Base-by-base conservation (phyloP, 2,329 filamentous ascomycete species). In the Neofusicoccum ribis region DNA sequence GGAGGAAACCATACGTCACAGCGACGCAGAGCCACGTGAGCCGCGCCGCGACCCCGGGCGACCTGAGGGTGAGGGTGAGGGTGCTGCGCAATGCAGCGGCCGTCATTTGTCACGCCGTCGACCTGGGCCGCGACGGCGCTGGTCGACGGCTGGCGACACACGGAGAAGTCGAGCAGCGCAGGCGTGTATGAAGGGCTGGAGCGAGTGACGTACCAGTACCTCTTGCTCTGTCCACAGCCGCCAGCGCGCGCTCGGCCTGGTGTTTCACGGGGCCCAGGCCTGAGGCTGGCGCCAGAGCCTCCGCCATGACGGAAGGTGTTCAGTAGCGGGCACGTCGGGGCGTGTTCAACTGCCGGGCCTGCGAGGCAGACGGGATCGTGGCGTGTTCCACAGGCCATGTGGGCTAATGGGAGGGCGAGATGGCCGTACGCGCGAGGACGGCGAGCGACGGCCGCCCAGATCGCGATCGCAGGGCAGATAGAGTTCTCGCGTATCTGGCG, bases 401-500 rank as follows among this genome's bases (percentile, higher is more conserved):
- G 51, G 51, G 34, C 51, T n/a, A 59, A 59, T 59, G 39, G 54
- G 54, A 36, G 27, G 7, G 54, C 41, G 54, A 12, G 7, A 17
- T 5, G 27, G 17, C 23, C 43, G 43, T 17, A 8, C 20, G 8
- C 17, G 11, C 9, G 47, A n/a, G 12, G 14, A 15, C 5, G 56
- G 5, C 36, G 54, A 46, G 54, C 17, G 41, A 46, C 23, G 39
- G 23, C 5, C 39, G 39, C 54, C 52, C 39, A 46, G 54, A 60
- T 60, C 56, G 56, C 8, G 56, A 60, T 60, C 31, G 41, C 41
- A 49, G 43, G 5, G 31, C 56, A 60, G 56, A 60, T 60, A 60
- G 43, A 60, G 56, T 60, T 60, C 56, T 60, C 56, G 56, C 56
- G 56, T 60, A 60, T 60, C 56, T 52, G 47, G 47, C 27, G 8